phyloP scores from a whole-genome alignment of 306 rosid genomes.

The Prunus mume region DNA sequence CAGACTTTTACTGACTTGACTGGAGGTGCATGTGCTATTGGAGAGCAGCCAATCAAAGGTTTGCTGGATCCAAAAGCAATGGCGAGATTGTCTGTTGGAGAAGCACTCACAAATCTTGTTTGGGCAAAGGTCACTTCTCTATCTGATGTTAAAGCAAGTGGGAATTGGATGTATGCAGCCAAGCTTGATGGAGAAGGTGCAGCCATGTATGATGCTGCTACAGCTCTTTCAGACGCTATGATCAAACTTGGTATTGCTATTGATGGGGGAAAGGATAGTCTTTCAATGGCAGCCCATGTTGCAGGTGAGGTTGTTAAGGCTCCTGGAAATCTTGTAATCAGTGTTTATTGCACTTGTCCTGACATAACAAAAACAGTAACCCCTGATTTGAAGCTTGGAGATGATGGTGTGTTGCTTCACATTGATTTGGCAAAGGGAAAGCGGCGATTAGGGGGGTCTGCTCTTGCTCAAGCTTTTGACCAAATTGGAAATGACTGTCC shows the following conservation, averaged over 20 bases:
- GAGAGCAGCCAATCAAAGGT: slow-evolving; percentile 91
- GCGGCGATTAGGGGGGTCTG: slow-evolving; percentile 82
- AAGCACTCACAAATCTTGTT: slow-evolving; percentile 93
- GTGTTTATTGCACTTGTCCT: slow-evolving; percentile 88
- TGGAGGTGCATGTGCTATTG: slow-evolving; percentile 92
- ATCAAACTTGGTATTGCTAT: slow-evolving; percentile 87
- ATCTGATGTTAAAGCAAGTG: slow-evolving; percentile 91
- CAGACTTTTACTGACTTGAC: slow-evolving; percentile 66
- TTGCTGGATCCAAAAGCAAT: slow-evolving; percentile 83
- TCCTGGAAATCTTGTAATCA: slow-evolving; percentile 90
- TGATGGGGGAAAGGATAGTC: slow-evolving; percentile 93
- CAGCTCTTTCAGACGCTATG: slow-evolving; percentile 74
- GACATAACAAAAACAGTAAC: slow-evolving; percentile 90
- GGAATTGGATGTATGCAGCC: slow-evolving; percentile 96
- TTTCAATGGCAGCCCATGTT: slow-evolving; percentile 88
- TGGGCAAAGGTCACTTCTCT: slow-evolving; percentile 87
- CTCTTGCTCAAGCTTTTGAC: slow-evolving; percentile 86
- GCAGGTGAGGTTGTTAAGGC: slow-evolving; percentile 85
- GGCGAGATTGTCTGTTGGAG: slow-evolving; percentile 94
- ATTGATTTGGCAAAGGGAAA: slow-evolving; percentile 77
- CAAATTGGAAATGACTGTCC: slow-evolving; percentile 81
- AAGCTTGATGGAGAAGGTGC: slow-evolving; percentile 96
- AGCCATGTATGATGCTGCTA: slow-evolving; percentile 85
- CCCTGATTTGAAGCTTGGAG: slow-evolving; percentile 78
- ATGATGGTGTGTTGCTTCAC: slow-evolving; percentile 71